These are phyloP conservation scores for Talaromyces funiculosus DNA, from an alignment of 2,329 filamentous ascomycete species.

Conservation along the genomic window DNA sequence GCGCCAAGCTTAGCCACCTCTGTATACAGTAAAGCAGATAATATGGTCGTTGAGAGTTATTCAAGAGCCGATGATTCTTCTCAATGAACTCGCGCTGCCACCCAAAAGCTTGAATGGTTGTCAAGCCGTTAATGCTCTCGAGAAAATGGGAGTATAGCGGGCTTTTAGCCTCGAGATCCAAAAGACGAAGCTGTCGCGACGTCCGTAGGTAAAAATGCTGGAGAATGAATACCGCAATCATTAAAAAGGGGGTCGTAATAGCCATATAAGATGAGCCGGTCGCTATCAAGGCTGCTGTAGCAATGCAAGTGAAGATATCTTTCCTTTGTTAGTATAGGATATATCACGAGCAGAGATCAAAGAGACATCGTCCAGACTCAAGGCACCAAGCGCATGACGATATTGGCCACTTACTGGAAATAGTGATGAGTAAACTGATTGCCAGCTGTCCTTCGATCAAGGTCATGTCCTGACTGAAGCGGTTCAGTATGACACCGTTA, in stretches of 20 bases:
- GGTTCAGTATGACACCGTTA: constrained; percentile 27
- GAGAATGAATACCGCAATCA: constrained; percentile 43
- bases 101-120: constrained; percentile 53
- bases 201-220: constrained; percentile 57
- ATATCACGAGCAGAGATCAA: too few relatives aligned
- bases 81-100: constrained; percentile 44
- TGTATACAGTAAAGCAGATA: constrained; percentile 55
- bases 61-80: constrained; percentile 45
- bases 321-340: too few relatives aligned
- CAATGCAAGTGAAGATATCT: constrained; percentile 32
- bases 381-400: too few relatives aligned
- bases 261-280: constrained; percentile 44
- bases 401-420: constrained; percentile 28
- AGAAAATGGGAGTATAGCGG: constrained; percentile 56
- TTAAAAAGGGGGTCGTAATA: constrained; percentile 47
- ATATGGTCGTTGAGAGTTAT: constrained; percentile 51
- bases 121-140: constrained; percentile 51
- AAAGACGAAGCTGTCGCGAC: constrained; percentile 53
- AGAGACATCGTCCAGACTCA: too few relatives aligned
- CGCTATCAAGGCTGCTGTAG: constrained; percentile 46
- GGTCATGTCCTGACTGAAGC: constrained; percentile 38
- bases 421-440: constrained; percentile 34
- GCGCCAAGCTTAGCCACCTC: constrained; percentile 50
- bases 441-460: constrained; percentile 42
- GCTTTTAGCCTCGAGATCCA: constrained; percentile 58